Percentiles rank a stretch among this genome's conserved stretches.
phyloP scores from a whole-genome alignment of 2,329 filamentous ascomycete species.

The Monilinia polystroma region DNA sequence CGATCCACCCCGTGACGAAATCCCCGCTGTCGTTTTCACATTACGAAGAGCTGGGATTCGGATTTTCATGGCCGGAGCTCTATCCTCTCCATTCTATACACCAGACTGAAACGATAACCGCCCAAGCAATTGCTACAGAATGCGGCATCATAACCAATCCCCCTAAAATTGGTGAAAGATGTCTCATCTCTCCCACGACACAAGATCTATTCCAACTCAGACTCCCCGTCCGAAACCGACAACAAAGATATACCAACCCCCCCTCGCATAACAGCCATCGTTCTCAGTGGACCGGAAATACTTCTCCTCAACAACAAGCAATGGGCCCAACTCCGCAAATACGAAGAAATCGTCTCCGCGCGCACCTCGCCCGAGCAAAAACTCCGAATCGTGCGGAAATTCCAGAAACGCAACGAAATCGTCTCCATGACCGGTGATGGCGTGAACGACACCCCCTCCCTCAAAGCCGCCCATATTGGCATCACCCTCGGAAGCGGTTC shows the following conservation, averaged over 20 bases:
- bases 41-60: constrained; percentile 67
- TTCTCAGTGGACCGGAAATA: constrained; percentile 64
- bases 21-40: constrained; percentile 54
- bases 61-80: constrained; percentile 62
- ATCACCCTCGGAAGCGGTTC: constrained; percentile 58
- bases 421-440: constrained; percentile 53
- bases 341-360: constrained; percentile 72
- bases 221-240: background rate
- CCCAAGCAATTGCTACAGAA: constrained; percentile 66
- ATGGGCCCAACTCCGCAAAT: constrained; percentile 63
- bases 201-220: constrained; percentile 1
- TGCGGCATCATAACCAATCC: constrained; percentile 63
- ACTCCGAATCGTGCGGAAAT: constrained; percentile 65
- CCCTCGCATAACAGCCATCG: constrained; percentile 46
- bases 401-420: constrained; percentile 53
- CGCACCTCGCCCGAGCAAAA: constrained; percentile 76
- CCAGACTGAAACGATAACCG: constrained; percentile 46
- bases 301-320: constrained; percentile 62
- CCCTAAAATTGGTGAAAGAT: constrained; percentile 25
- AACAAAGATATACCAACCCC: background rate
- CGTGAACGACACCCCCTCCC: constrained; percentile 52
- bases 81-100: background rate
- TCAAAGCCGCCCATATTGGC: constrained; percentile 64
- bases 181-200: constrained; percentile 18
- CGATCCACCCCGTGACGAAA: constrained; percentile 57